Conservation (phyloP, 1,284 basidiomycete species). For the Tilletia walkeri region DNA sequence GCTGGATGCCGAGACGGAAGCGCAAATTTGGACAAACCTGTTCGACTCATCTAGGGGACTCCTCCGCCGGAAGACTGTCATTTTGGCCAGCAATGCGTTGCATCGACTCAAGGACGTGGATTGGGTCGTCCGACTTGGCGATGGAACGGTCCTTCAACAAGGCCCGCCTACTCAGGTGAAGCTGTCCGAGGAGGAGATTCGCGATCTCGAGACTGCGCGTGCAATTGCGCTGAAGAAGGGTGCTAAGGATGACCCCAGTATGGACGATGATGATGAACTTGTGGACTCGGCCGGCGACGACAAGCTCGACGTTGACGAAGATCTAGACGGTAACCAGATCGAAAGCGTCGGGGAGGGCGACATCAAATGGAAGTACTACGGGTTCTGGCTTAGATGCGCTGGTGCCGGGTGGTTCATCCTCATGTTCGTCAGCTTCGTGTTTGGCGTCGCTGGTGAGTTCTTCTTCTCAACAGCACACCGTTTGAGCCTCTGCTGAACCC, state of each 20-base stretch:
- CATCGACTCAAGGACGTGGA: slow-evolving; percentile 6
- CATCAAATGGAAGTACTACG: not conserved
- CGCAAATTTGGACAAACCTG: slow-evolving; percentile 32
- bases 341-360: not conserved
- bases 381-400: not conserved
- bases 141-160: not conserved
- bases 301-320: not conserved
- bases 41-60: slow-evolving; percentile 30
- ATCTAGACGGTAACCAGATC: not conserved
- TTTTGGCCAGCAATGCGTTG: slow-evolving; percentile 11
- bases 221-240: not conserved
- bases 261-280: not conserved
- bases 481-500: no score
- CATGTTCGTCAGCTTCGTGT: not conserved
- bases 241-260: not conserved
- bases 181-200: not conserved
- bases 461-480: no score
- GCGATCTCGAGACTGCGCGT: not conserved
- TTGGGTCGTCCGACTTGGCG: slow-evolving; percentile 7
- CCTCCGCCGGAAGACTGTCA: slow-evolving; percentile 32
- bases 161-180: not conserved
- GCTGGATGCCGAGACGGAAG: slow-evolving; percentile 33
- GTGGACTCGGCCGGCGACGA: not conserved
- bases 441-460: not conserved
- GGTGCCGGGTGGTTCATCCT: not conserved